These are phyloP conservation scores for Stenocarpella maydis DNA, from an alignment of 2,329 filamentous ascomycete species.

Conservation along the genomic window DNA sequence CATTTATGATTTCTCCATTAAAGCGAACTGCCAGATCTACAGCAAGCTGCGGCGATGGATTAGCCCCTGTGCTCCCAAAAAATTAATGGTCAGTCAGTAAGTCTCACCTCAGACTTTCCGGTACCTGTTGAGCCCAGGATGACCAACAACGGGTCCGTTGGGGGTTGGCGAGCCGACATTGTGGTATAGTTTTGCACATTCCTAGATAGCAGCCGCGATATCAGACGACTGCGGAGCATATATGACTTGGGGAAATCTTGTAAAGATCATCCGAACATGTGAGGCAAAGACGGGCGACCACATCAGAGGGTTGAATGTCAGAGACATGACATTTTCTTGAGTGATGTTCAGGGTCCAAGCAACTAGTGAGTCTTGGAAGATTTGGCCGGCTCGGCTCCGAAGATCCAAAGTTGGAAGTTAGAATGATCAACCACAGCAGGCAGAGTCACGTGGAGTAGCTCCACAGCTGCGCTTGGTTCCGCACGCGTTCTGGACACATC, in stretches of 20 bases:
- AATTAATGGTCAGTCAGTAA: neutral
- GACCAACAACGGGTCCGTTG: slow-evolving; percentile 73
- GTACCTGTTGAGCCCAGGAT: slow-evolving; percentile 92
- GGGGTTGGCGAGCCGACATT: slow-evolving; percentile 51
- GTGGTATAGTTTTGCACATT: slow-evolving; percentile 37
- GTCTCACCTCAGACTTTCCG: slow-evolving; percentile 84
- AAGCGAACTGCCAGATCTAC: slow-evolving; percentile 84
- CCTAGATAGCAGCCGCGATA: neutral
- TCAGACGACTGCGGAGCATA: slow-evolving; percentile 25
- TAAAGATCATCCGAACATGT: slow-evolving; percentile 10
- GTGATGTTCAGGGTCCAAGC: no score
- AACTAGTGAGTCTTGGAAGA: neutral
- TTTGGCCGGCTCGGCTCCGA: slow-evolving; percentile 17
- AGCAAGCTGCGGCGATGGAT: slow-evolving; percentile 69
- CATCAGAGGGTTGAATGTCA: neutral
- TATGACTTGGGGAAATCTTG: neutral
- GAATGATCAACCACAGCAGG: neutral
- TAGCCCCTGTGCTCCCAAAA: neutral
- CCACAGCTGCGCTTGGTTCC: neutral
- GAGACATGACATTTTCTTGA: neutral
- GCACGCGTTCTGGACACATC: slow-evolving; percentile 42
- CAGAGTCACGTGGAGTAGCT: slow-evolving; percentile 31
- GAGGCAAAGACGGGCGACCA: neutral
- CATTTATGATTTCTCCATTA: slow-evolving; percentile 95
- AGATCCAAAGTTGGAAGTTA: no score